Evolutionary conservation across 2,329 filamentous ascomycete genomes (phyloP).

Genomic region (Xylaria sp.): DNA sequence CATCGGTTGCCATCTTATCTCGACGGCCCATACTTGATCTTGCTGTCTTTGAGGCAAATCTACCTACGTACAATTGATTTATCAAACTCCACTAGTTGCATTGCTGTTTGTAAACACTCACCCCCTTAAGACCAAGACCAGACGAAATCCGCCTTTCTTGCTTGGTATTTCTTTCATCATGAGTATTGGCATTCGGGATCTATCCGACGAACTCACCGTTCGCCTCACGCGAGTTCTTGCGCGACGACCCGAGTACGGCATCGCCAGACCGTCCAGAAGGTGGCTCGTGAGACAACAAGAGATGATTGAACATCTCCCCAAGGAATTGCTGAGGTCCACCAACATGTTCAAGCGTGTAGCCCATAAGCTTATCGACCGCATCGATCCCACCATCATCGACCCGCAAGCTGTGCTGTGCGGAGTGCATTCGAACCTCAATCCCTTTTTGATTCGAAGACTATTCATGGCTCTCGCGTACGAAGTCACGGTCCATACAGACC

Average conservation of each 20-base stretch:
- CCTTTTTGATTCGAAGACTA: slow-evolving; percentile 40
- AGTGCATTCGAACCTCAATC: slow-evolving; percentile 38
- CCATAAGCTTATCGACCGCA: slow-evolving; percentile 30
- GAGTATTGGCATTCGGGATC: slow-evolving; percentile 26
- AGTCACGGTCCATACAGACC: slow-evolving; percentile 32
- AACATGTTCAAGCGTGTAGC: slow-evolving; percentile 32
- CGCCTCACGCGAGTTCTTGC: slow-evolving; percentile 36
- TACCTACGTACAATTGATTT: slow-evolving; percentile 11
- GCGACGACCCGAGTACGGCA: slow-evolving; percentile 33
- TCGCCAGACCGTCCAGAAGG: slow-evolving; percentile 30
- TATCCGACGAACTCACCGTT: slow-evolving; percentile 28
- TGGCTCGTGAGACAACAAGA: slow-evolving; percentile 37
- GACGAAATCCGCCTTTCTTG: background rate
- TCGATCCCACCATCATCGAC: slow-evolving; percentile 25
- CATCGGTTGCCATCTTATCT: background rate
- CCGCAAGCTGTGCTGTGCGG: slow-evolving; percentile 37
- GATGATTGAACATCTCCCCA: slow-evolving; percentile 27
- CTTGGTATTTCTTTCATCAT: slow-evolving; percentile 11
- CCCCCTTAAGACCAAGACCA: background rate
- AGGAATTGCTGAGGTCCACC: slow-evolving; percentile 26
- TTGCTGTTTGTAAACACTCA: slow-evolving; percentile 5
- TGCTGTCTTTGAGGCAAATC: background rate
- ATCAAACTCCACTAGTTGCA: slow-evolving; percentile 3
- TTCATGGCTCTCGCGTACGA: slow-evolving; percentile 41
- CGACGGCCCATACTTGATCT: background rate